Conservation (phyloP, 208 protist genomes). For the Trypanosomatidae sp. region DNA sequence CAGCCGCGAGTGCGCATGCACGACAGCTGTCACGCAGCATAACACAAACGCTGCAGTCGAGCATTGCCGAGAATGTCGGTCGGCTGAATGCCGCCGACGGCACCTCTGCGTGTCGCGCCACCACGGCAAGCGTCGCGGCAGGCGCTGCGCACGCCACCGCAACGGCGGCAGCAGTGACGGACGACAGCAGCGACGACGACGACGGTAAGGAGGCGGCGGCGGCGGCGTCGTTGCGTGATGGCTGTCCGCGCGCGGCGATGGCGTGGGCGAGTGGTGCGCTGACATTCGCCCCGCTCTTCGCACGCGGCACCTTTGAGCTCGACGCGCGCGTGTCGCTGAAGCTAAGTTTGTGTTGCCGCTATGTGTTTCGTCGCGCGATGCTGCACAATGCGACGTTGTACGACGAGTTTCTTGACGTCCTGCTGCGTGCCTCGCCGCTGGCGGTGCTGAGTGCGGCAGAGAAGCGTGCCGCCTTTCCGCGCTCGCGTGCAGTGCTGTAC, state of each 20-base stretch:
- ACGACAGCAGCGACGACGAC: background rate
- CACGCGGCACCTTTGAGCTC: slow-evolving; percentile 36
- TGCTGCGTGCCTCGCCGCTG: slow-evolving; percentile 76
- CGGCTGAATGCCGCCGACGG: too few species aligned
- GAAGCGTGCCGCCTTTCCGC: slow-evolving; percentile 58
- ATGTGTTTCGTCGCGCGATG: slow-evolving; percentile 48
- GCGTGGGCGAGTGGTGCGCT: slow-evolving; percentile 77
- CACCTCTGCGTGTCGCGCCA: too few species aligned
- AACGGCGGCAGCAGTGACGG: too few species aligned
- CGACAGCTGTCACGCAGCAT: too few species aligned
- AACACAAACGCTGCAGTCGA: too few species aligned
- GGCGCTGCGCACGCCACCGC: too few species aligned
- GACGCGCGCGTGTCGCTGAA: slow-evolving; percentile 38
- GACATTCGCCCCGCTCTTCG: slow-evolving; percentile 33
- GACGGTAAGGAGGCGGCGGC: slow-evolving; percentile 1
- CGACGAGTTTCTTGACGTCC: slow-evolving; percentile 39
- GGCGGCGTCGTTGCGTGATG: slow-evolving; percentile 20
- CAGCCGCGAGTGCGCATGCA: too few species aligned
- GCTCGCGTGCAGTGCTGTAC: slow-evolving; percentile 2
- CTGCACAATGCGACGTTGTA: slow-evolving; percentile 48
- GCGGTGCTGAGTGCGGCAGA: slow-evolving; percentile 36
- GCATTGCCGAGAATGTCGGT: too few species aligned
- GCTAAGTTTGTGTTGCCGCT: slow-evolving; percentile 73
- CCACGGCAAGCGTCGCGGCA: too few species aligned
- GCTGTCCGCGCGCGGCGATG: slow-evolving; percentile 67